A percentile compares a stretch with the other conserved stretches of the same genome.
These are phyloP conservation scores for Helianthus annuus DNA, from an alignment of 129 eudicot species.

Conservation along the genomic window HanXRQr2.0-SUNRISE NC_035442.2:154792165-154792664, in stretches of 20 bases:
- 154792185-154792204: too few species aligned
- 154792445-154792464: constrained; percentile 72
- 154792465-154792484: constrained; percentile 65
- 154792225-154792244: too few species aligned
- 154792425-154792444: constrained; percentile 80
- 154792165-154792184: too few species aligned
- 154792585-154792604: neutral
- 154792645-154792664: too few species aligned
- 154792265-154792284: neutral
- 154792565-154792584: neutral
- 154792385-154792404: constrained; percentile 62
- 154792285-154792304: neutral
- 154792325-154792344: constrained; percentile 77
- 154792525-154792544: constrained; percentile 37
- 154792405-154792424: constrained; percentile 72
- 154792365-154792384: constrained; percentile 77
- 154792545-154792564: neutral
- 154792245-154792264: neutral
- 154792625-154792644: too few species aligned
- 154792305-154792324: constrained; percentile 81
- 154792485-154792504: constrained; percentile 70
- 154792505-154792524: constrained; percentile 62
- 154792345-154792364: constrained; percentile 75
- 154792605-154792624: neutral
- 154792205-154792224: too few species aligned